Evolutionary conservation across 2,329 filamentous ascomycete genomes (phyloP), one percentile per base, ranked within the genome.

Genomic region (Neonectria neomacrospora): DNA sequence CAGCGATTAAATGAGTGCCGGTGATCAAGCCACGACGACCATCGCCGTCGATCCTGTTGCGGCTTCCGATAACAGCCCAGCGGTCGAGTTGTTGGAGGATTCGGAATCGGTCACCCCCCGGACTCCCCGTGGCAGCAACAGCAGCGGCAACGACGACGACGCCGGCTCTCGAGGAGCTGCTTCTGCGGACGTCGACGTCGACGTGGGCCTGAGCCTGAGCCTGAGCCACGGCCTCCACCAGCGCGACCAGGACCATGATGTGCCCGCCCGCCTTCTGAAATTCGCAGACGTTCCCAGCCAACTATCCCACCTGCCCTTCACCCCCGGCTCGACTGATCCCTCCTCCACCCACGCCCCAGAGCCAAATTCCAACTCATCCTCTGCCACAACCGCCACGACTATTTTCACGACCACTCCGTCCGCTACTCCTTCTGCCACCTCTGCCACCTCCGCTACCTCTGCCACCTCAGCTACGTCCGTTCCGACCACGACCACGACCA

Each of bases 231-330:
- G 61, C 60, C 55, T 61, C 68, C 65, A 67, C 63, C 63, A 54
- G 39, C 54, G 56, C 63, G 67, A 69, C 71, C 63, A 60, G 68
- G 70, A 69, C 67, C 67, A 73, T 71, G 71, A 73, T 72, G 64
- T 63, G 62, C 64, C 68, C 47, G 64, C 61, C 71, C 63, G 66
- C 64, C 68, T 68, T 52, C 67, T 76, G 67, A 74, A 72, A 67
- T 68, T 71, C 68, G 69, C 73, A 72, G 72, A 73, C 66, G 61
- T 71, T 63, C 71, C 71, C 66, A 66, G 67, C 66, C 66, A 74
- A 58, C 61, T 70, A 57, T 66, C 73, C 58, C 66, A 71, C 63
- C 67, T 71, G 61, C 67, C 71, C 48, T 73, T 67, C 68, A 72
- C 68, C 71, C 73, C 71, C 65, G 70, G 71, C 66, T 70, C 73